Evolutionary conservation across 345 rosid species (phyloP).

Genomic region (Syzygium aromaticum): DNA sequence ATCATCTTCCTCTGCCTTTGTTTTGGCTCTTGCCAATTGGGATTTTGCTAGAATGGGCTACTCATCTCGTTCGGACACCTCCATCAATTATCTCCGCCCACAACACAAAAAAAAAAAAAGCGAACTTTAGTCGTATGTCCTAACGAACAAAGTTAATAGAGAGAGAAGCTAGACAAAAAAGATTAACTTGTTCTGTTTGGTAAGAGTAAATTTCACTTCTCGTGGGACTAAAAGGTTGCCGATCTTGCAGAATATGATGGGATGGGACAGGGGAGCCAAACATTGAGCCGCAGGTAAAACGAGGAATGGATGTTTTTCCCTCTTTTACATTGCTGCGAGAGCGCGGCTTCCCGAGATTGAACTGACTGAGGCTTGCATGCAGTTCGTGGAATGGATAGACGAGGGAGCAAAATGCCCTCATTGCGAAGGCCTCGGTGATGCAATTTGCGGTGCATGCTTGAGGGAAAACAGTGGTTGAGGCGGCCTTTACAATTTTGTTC

Average conservation of each 20-base stretch:
- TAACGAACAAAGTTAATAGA: background rate
- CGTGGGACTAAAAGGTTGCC: no score
- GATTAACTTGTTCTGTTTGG: accelerated
- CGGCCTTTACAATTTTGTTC: background rate
- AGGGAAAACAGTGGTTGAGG: constrained; percentile 28
- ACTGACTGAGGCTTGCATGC: background rate
- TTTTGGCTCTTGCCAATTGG: background rate
- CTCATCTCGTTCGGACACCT: background rate
- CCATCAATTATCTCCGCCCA: background rate
- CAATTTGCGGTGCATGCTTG: background rate
- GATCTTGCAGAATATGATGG: constrained; percentile 59
- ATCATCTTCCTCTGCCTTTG: constrained; percentile 14
- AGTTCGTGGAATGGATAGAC: constrained; percentile 76
- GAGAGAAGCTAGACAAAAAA: background rate
- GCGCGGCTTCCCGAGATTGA: background rate
- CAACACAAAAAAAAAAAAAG: background rate
- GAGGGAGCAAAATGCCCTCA: constrained; percentile 61
- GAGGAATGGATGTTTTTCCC: background rate
- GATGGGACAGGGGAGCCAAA: constrained; percentile 80
- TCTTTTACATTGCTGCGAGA: background rate
- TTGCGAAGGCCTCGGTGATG: constrained; percentile 66
- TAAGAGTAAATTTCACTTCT: background rate
- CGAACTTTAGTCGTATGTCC: background rate
- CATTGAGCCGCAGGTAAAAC: constrained; percentile 70
- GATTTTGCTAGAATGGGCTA: background rate